Base-by-base conservation (phyloP, 306 rosid species). In the Castanea sativa region DNA sequence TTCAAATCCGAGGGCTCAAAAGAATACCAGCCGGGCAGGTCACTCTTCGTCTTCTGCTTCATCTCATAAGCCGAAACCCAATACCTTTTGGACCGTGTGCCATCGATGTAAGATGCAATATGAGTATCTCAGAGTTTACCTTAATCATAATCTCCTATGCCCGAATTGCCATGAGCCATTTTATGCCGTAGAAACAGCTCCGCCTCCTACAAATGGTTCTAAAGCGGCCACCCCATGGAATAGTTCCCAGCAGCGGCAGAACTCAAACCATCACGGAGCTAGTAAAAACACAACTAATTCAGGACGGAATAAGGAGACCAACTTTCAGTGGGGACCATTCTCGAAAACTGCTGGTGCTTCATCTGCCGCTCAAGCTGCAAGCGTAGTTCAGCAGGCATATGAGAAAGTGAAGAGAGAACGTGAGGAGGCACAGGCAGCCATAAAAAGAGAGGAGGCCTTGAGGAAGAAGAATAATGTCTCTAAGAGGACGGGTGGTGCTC, bases 51-150 rank as follows among this genome's bases (percentile, higher is more conserved):
- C 91, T 82, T 79, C 91, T 86, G 65, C 87, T 79, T 27, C 88
- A 58, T 52, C 83, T 56, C 85, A 77, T 51, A 90, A 90, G 82
- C 69, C 91, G 1, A 90, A 87, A 77, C 63, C 87, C 27, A 87
- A 78, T 78, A 93, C 99, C 67, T 95, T 95, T 81, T 95, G 99
- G 99, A 95, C 99, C 4, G 93, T 91, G 56, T 95, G 99, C 76
- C 84, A 83, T 57, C 78, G 85, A 74, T 95, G 99, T 88, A 93
- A 89, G 86, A 95, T 95, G 98, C 99, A 95, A 71, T 95, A 93
- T 6, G 99, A 95, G 86, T 95, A 95, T 85, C 92, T 93, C 43
- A 82, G 96, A 79, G 88, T 93, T 69, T 95, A 95, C 85, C 91
- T 93, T 63, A 91, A 93, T 63, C 98, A 91, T 78, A 90, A 93